These are phyloP conservation scores for Sordariomycetes sp. DNA, from an alignment of 2,329 filamentous ascomycete genomes.

Conservation along the genomic window DNA sequence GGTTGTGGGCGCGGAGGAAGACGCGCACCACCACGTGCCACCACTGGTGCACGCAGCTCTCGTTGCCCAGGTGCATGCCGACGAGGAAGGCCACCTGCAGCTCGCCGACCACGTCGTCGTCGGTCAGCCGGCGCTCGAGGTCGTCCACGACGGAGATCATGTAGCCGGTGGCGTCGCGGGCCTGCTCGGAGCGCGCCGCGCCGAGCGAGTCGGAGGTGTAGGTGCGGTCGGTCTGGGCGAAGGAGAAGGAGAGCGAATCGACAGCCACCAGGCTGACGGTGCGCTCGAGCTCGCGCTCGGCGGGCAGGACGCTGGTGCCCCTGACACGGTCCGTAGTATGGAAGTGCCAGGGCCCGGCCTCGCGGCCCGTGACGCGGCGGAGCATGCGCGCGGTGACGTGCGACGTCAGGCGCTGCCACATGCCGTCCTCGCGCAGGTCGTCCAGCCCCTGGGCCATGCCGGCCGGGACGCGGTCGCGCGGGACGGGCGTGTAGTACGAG, in stretches of 20 bases:
- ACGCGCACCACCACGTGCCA: conserved; percentile 42
- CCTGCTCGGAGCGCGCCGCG: conserved; percentile 28
- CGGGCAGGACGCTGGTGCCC: conserved; percentile 26
- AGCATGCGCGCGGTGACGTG: conserved; percentile 34
- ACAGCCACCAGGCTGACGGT: conserved; percentile 17
- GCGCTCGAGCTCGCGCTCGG: conserved; percentile 26
- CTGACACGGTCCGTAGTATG: conserved; percentile 42
- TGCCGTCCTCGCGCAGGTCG: conserved; percentile 15
- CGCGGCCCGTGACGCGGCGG: conserved; percentile 31
- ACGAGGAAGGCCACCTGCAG: conserved; percentile 49
- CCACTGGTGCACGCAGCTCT: conserved; percentile 52
- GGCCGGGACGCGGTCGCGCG: conserved; percentile 5
- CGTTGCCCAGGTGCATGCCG: conserved; percentile 46
- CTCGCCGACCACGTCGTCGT: conserved; percentile 43
- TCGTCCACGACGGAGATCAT: conserved; percentile 27
- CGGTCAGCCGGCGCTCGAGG: conserved; percentile 12
- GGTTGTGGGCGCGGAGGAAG: conserved; percentile 36
- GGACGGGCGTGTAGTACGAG: conserved; percentile 28
- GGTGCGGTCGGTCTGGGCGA: conserved; percentile 28
- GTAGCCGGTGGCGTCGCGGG: conserved; percentile 36
- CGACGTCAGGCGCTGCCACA: conserved; percentile 43
- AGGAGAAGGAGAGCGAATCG: conserved; percentile 35
- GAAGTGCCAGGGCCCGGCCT: conserved; percentile 34
- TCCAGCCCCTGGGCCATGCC: conserved; percentile 10
- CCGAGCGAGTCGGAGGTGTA: conserved; percentile 27